phyloP scores from a whole-genome alignment of 1,284 basidiomycete genomes.

The Cryptococcus amylolentus region DNA sequence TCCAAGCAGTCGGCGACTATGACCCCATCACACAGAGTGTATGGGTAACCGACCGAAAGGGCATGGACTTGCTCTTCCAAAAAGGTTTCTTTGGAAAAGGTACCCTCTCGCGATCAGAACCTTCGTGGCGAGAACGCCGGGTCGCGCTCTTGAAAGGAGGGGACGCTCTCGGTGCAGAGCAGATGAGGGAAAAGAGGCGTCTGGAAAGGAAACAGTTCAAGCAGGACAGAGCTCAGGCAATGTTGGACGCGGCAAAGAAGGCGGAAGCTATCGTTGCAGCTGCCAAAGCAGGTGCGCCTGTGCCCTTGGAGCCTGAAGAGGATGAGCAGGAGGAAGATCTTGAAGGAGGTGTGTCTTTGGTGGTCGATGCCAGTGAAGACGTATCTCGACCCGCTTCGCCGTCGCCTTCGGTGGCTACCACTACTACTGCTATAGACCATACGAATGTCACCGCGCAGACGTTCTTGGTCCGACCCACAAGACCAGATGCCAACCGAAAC shows the following conservation, averaged over 20 bases:
- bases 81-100: conserved; percentile 98
- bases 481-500: conserved; percentile 46
- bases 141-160: conserved; percentile 58
- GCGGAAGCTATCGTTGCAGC: conserved; percentile 46
- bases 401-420: conserved; percentile 7
- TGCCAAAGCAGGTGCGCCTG: neutral
- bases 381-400: conserved; percentile 11
- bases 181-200: conserved; percentile 77
- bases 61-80: conserved; percentile 73
- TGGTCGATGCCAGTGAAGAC: neutral
- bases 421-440: conserved; percentile 20
- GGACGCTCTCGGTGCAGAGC: conserved; percentile 57
- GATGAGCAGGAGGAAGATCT: conserved; percentile 4
- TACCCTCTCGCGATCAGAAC: conserved; percentile 86
- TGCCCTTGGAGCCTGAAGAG: neutral
- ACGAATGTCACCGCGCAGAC: conserved; percentile 45
- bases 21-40: conserved; percentile 72
- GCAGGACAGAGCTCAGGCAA: conserved; percentile 62
- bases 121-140: conserved; percentile 79
- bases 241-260: conserved; percentile 48
- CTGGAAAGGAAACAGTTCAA: conserved; percentile 86
- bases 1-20: conserved; percentile 56
- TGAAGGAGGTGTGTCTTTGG: conserved; percentile 1
- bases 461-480: conserved; percentile 45
- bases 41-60: conserved; percentile 65